These are phyloP conservation scores for Moesziomyces sp. DNA, from an alignment of 1,284 basidiomycete species.

Conservation along the genomic window DNA sequence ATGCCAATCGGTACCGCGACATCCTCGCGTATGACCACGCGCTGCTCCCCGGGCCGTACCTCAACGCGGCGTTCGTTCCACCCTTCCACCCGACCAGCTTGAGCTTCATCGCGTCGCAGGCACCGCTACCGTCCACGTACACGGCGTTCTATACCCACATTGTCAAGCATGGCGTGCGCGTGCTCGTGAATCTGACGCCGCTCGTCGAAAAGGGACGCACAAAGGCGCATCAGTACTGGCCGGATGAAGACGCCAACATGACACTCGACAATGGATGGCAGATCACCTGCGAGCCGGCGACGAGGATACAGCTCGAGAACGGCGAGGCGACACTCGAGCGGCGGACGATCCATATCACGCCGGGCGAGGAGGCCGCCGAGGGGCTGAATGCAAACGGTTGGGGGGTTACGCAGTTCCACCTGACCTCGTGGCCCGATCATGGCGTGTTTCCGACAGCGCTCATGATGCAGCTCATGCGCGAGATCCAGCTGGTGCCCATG, in stretches of 20 bases:
- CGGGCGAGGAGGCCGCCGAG: neutral
- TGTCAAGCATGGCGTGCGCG: conserved; percentile 17
- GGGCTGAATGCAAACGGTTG: conserved; percentile 5
- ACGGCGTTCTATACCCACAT: conserved; percentile 77
- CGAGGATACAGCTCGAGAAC: conserved; percentile 17
- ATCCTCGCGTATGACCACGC: conserved; percentile 53
- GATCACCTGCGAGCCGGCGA: conserved; percentile 3
- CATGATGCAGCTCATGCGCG: conserved; percentile 43
- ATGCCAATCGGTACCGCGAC: conserved; percentile 38
- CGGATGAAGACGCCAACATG: conserved; percentile 17
- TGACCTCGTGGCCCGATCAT: conserved; percentile 83
- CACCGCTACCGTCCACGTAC: conserved; percentile 89
- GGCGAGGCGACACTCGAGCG: conserved; percentile 15
- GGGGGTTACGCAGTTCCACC: conserved; percentile 76
- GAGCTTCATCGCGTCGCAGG: conserved; percentile 93
- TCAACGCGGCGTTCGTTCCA: conserved; percentile 59
- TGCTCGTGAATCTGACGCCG: conserved; percentile 65
- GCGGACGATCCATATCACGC: conserved; percentile 19
- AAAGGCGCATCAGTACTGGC: conserved; percentile 65
- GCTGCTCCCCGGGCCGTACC: conserved; percentile 49
- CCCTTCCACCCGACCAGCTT: conserved; percentile 25
- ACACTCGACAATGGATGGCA: conserved; percentile 22
- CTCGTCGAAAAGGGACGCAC: conserved; percentile 46
- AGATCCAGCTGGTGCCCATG: conserved; percentile 38
- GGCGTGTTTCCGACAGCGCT: conserved; percentile 73